Evolutionary conservation across 345 rosid genomes (phyloP), one percentile per base, ranked within the genome.

Genomic region (Trapa incisa): DNA sequence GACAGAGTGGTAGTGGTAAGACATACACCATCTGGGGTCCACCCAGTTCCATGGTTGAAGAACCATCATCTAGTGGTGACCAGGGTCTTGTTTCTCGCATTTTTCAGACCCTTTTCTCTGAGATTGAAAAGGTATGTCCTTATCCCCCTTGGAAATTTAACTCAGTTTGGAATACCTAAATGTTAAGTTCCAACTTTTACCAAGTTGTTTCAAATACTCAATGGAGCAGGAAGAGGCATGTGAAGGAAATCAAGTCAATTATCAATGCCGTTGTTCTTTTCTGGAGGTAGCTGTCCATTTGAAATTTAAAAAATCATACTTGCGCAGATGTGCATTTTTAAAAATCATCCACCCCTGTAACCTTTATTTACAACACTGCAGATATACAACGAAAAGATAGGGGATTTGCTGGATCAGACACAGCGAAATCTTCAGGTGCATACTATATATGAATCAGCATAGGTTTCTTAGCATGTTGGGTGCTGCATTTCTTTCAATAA

Each of bases 21-120:
- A 87, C 99, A 22, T 89, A 89, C 75, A 94, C 99, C 0, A 81
- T 91, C 88, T 94, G 97, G 96, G 97, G 99, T 67, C 96, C 96
- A 0, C 96, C 95, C 57, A 85, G 99, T 67, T 89, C 99, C 37
- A 91, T 94, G 91, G 81, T 94, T 29, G 96, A 87, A 50, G 89
- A 87, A 73, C 88, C 89, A 37, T 85, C 89, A 61, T 87, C 99
- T 14, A 77, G 71, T 52, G 84, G 93, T 72, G 80, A 81, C 65
- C 90, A 87, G 70, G 99, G 99, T 70, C 80, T 94, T 69, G 99
- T 82, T 35, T 97, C 99, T 54, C 89, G 99, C 45, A 72, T 89
- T 70, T 89, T 91, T 80, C 89, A 87, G 73, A 81, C 78, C 89
- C 54, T 94, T 66, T 94, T 91, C 73, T 75, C 91, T 16, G 91